These are phyloP conservation scores for Phytopythium litorale DNA, from an alignment of 352 stramenopile genomes.

Conservation along the genomic window DNA sequence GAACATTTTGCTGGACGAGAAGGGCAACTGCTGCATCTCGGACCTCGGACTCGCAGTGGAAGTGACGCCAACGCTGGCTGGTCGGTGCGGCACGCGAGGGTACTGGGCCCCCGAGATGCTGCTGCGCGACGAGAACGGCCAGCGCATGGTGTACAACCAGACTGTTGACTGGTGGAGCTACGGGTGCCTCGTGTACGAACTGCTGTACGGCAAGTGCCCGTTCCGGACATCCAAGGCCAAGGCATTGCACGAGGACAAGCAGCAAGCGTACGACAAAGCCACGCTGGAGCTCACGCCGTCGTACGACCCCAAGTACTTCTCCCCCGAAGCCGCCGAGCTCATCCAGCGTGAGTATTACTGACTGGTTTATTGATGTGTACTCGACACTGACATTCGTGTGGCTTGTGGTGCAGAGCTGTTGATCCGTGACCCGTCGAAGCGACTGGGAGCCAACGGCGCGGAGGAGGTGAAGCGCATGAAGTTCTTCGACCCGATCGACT, in stretches of 20 bases:
- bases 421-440: constrained; percentile 66
- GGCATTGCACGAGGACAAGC: constrained; percentile 90
- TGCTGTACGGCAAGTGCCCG: constrained; percentile 95
- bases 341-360: constrained; percentile 54
- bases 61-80: constrained; percentile 84
- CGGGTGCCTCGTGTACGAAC: constrained; percentile 96
- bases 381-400: constrained; percentile 2
- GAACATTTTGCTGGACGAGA: constrained; percentile 91
- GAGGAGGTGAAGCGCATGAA: constrained; percentile 78
- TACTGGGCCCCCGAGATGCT: constrained; percentile 99
- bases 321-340: constrained; percentile 63
- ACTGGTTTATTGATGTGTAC: neutral
- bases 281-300: constrained; percentile 73
- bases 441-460: constrained; percentile 61
- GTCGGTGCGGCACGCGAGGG: constrained; percentile 66
- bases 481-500: constrained; percentile 79
- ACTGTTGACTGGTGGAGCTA: constrained; percentile 98
- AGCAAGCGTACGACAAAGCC: constrained; percentile 82
- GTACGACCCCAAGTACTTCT: constrained; percentile 83
- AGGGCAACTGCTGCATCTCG: constrained; percentile 94
- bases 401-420: constrained; percentile 52
- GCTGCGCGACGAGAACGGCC: constrained; percentile 83
- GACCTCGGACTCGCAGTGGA: constrained; percentile 96
- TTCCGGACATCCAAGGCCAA: constrained; percentile 95
- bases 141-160: constrained; percentile 93